Evolutionary conservation across 305 asterid species (phyloP).

Genomic region (Fraxinus baroniana): DNA sequence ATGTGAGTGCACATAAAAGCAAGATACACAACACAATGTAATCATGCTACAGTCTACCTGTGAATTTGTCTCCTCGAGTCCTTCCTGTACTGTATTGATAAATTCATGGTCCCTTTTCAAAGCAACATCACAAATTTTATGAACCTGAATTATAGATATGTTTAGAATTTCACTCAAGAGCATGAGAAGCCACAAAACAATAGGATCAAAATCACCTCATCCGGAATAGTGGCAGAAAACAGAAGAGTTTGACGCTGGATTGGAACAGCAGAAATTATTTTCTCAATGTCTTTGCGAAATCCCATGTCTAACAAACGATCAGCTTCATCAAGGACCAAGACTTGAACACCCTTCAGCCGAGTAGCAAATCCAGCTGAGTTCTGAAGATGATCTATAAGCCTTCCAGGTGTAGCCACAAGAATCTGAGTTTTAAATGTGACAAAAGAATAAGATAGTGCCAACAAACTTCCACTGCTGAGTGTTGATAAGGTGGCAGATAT

Average conservation of each 20-base stretch:
- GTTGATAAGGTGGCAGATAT: not conserved
- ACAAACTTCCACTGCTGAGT: not conserved
- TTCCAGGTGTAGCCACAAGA: conserved; percentile 97
- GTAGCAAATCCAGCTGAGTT: conserved; percentile 91
- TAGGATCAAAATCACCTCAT: conserved; percentile 50
- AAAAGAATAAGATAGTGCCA: not conserved
- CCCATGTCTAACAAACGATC: conserved; percentile 98
- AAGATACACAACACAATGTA: conserved; percentile 3
- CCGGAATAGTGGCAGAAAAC: conserved; percentile 91
- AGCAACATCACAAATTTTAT: conserved; percentile 87
- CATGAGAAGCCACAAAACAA: not conserved
- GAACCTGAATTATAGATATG: conserved; percentile 54
- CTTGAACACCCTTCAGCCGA: conserved; percentile 87
- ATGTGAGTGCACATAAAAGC: not conserved
- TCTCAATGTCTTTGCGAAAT: conserved; percentile 90
- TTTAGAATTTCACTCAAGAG: conserved; percentile 17
- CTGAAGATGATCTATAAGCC: conserved; percentile 90
- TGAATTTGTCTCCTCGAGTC: conserved; percentile 91
- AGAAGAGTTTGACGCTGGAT: conserved; percentile 95
- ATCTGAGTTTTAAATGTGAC: conserved; percentile 46
- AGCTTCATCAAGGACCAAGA: conserved; percentile 93
- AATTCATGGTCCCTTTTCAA: conserved; percentile 85
- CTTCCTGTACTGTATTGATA: conserved; percentile 83
- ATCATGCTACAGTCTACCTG: conserved; percentile 46
- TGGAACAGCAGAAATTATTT: conserved; percentile 78